Evolutionary conservation across 2,329 filamentous ascomycete species (phyloP), one percentile per base, ranked within the genome.

Genomic region (Hymenotorrendiella dingleyae): DNA sequence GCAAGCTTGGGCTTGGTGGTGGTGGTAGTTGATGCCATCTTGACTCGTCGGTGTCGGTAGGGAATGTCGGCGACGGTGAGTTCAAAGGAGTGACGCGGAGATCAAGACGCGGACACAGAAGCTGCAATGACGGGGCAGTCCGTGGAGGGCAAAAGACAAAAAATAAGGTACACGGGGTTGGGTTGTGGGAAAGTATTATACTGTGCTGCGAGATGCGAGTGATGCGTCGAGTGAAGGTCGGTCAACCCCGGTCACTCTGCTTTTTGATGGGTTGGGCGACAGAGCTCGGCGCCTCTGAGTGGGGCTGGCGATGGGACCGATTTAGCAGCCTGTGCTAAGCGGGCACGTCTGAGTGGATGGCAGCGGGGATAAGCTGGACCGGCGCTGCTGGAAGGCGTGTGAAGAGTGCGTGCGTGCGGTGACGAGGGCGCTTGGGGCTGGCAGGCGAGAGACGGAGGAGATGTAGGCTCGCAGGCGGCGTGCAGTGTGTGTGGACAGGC

Each of bases 1-100:
- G 73, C 66, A 59, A 79, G 70, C 73, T 74, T 82, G 55, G 78
- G 78, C 45, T 62, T 61, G 42, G 51, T 53, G 27, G 49, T 54
- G 33, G 37, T 26, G 19, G 30, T 36, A 14, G 52, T 54, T 32
- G 57, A 47, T 53, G 55, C 39, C 57, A 59, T 61, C 42, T 53
- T 56, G 49, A 24, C 22, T 49, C 48, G 50, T 38, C 48, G 36
- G 27, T 43, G 46, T 42, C 33, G 46, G 43, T 46, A 54, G 54
- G 44, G 48, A 57, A 48, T 47, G 53, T 51, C 42, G 32, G 38
- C 48, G 42, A 47, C 42, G 32, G 38, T 49, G 42, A 47, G 51
- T 50, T 52, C 40, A 47, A 54, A 56, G 47, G 47, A 54, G 46
- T 47, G 56, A 57, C 54, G 48, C 43, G 51, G 45, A 50, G 53